These are phyloP conservation scores for Lepidium sativum DNA, from an alignment of 345 rosid genomes.

Conservation along the genomic window DNA sequence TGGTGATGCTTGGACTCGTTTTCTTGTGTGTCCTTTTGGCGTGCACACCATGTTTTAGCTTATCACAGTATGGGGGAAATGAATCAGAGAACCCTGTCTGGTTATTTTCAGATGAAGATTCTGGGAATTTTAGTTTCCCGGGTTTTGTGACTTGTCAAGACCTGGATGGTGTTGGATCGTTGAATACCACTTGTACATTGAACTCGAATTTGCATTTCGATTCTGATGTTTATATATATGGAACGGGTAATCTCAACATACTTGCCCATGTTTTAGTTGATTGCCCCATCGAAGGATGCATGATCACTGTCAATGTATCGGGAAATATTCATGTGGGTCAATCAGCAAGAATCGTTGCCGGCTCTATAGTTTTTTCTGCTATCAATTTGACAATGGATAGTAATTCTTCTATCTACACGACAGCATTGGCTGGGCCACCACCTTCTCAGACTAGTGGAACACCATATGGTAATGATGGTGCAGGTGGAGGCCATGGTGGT, in stretches of 20 bases:
- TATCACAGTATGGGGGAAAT: conserved; percentile 20
- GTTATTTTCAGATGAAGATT: conserved; percentile 23
- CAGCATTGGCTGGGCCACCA: conserved; percentile 74
- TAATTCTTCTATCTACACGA: conserved; percentile 60
- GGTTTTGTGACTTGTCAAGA: conserved; percentile 42
- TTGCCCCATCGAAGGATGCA: conserved; percentile 69
- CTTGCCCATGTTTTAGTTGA: conserved; percentile 55
- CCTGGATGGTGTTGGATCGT: conserved; percentile 79
- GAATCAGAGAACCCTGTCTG: conserved; percentile 20
- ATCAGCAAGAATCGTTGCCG: conserved; percentile 54
- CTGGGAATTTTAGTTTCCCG: conserved; percentile 11
- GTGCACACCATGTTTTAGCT: conserved; percentile 31
- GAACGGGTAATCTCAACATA: conserved; percentile 68
- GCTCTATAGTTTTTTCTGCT: conserved; percentile 58
- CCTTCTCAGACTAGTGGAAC: conserved; percentile 98
- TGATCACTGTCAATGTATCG: conserved; percentile 54
- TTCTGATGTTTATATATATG: conserved; percentile 55
- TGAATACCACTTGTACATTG: conserved; percentile 74
- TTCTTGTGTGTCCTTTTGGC: conserved; percentile 45
- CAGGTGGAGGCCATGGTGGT: conserved; percentile 99
- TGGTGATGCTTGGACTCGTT: conserved; percentile 36
- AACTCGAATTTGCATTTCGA: conserved; percentile 55
- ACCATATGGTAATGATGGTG: conserved; percentile 71
- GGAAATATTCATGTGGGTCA: conserved; percentile 71
- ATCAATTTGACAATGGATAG: conserved; percentile 52